phyloP scores from a whole-genome alignment of 176 grass and related monocot species.

The Elaeis guineensis region DNA sequence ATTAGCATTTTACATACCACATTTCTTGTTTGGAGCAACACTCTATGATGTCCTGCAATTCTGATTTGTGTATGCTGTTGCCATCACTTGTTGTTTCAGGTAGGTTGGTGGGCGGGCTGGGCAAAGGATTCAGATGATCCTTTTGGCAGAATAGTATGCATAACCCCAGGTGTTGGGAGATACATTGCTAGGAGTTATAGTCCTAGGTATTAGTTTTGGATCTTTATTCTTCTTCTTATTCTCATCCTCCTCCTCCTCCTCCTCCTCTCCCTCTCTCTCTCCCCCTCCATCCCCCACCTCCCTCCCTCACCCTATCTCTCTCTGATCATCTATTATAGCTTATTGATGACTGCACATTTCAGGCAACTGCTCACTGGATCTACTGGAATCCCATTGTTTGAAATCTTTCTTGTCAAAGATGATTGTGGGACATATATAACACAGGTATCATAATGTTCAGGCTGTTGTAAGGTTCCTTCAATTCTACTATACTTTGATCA shows the following conservation, averaged over 20 bases:
- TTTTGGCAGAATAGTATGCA: conserved; percentile 72
- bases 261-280: no score
- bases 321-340: conserved; percentile 9
- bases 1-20: no score
- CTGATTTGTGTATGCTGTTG: background rate
- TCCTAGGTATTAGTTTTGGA: conserved; percentile 38
- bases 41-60: background rate
- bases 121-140: conserved; percentile 65
- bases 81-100: conserved; percentile 41
- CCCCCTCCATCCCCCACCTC: no score
- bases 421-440: conserved; percentile 51
- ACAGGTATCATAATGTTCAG: conserved; percentile 36
- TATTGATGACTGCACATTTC: conserved; percentile 3
- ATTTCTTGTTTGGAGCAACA: no score
- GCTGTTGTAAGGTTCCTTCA: no score
- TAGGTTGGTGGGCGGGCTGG: conserved; percentile 91
- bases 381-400: conserved; percentile 73
- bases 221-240: background rate
- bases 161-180: conserved; percentile 74
- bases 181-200: conserved; percentile 87
- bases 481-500: no score
- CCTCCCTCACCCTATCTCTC: no score
- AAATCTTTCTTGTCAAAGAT: conserved; percentile 78
- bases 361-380: conserved; percentile 84
- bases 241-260: no score